Evolutionary conservation across 352 stramenopile genomes (phyloP).

Genomic region (Globisporangium iwayamae): DNA sequence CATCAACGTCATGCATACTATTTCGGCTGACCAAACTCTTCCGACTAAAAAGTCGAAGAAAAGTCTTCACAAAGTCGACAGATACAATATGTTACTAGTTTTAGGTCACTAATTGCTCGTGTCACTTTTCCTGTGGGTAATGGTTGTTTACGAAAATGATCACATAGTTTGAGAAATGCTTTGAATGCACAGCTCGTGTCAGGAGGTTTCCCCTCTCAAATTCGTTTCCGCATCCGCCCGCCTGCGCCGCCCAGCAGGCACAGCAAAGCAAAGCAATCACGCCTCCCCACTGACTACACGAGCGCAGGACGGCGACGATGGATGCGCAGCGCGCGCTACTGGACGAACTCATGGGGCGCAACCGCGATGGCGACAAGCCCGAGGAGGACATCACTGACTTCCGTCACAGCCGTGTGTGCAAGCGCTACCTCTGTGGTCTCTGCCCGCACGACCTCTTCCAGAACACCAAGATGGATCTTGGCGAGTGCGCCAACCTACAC

Average conservation of each 20-base stretch:
- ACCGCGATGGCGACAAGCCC: conserved; percentile 85
- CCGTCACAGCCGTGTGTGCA: conserved; percentile 69
- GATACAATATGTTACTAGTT: no score
- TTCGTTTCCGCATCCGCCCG: background rate
- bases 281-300: background rate
- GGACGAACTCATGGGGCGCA: conserved; percentile 90
- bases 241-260: background rate
- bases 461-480: conserved; percentile 87
- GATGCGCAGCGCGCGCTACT: conserved; percentile 84
- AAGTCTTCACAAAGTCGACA: no score
- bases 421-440: conserved; percentile 75
- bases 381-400: conserved; percentile 80
- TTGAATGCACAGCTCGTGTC: no score
- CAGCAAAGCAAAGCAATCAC: background rate
- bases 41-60: no score
- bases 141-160: no score
- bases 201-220: conserved; percentile 2
- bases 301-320: conserved; percentile 27
- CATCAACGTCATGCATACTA: no score
- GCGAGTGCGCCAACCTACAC: conserved; percentile 70
- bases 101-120: no score
- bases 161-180: no score
- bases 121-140: no score
- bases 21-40: no score
- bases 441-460: conserved; percentile 88